A percentile compares a stretch with the other conserved stretches of the same genome.
Evolutionary conservation across 2,329 filamentous ascomycete species (phyloP).

Genomic region (Penicillium paneum): DNA sequence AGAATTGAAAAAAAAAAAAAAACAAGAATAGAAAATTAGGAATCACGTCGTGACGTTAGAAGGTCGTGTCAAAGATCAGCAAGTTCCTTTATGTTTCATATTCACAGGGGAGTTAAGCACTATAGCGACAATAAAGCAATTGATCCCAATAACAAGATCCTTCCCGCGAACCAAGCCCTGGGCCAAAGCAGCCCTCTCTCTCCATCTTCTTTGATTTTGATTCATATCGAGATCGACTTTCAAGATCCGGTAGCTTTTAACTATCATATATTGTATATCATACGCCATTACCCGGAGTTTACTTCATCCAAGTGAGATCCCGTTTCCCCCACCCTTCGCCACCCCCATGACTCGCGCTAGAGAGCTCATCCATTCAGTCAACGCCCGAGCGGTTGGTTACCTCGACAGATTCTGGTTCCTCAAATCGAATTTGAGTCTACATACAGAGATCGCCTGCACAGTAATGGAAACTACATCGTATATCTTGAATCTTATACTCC

Average conservation of each 20-base stretch:
- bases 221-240: neutral
- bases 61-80: neutral
- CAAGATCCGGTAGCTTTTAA: neutral
- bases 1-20: too few relatives aligned
- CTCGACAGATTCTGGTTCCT: neutral
- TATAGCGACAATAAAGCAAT: neutral
- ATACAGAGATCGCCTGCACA: neutral
- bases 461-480: neutral
- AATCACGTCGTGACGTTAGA: neutral
- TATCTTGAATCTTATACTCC: neutral
- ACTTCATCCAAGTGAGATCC: neutral
- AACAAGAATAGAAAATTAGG: neutral
- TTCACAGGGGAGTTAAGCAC: slow-evolving; percentile 3
- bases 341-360: neutral
- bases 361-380: neutral
- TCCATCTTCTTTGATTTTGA: slow-evolving; percentile 1
- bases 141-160: neutral
- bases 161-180: neutral
- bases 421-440: neutral
- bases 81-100: neutral
- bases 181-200: slow-evolving; percentile 3
- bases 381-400: neutral
- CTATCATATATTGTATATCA: neutral
- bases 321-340: neutral
- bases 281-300: neutral